Percentiles rank a stretch among this genome's conserved stretches.
Conservation (phyloP, 1,284 basidiomycete species). For the Inonotus hispidus region DNA sequence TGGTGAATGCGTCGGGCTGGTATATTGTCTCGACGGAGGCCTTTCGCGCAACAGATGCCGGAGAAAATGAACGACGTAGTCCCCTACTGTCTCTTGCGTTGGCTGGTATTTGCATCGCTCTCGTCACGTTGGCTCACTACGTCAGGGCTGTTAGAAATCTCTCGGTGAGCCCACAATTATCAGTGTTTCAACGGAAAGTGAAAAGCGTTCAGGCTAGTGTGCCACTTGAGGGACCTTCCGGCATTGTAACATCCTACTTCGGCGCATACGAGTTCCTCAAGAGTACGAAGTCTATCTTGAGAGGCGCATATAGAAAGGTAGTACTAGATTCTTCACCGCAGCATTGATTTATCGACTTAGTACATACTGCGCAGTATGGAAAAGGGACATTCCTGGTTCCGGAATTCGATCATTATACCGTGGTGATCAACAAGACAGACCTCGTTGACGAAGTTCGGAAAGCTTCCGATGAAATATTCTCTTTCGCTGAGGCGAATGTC, state of each 20-base stretch:
- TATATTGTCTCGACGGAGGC: background rate
- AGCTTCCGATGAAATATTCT: constrained; percentile 30
- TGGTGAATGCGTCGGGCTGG: background rate
- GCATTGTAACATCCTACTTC: constrained; percentile 3
- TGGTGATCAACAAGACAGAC: constrained; percentile 24
- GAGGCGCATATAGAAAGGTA: constrained; percentile 7
- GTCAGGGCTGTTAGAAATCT: background rate
- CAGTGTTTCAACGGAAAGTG: background rate
- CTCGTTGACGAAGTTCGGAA: constrained; percentile 30
- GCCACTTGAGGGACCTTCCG: background rate
- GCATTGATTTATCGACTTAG: background rate
- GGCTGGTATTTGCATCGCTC: background rate
- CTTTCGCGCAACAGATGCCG: background rate
- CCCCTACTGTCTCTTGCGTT: background rate
- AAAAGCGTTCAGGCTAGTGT: constrained; percentile 2
- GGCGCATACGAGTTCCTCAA: constrained; percentile 12
- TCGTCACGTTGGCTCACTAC: background rate
- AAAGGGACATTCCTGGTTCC: constrained; percentile 26
- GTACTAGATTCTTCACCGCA: background rate
- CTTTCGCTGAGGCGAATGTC: constrained; percentile 21
- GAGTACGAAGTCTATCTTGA: constrained; percentile 7
- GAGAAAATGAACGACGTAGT: background rate
- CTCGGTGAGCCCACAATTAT: background rate
- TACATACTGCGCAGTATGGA: constrained; percentile 18
- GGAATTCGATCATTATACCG: constrained; percentile 24